A percentile compares a stretch with the other conserved stretches of the same genome.
Conservation (phyloP, 2,329 filamentous ascomycete species). For the Pleoardoris graminearum region DNA sequence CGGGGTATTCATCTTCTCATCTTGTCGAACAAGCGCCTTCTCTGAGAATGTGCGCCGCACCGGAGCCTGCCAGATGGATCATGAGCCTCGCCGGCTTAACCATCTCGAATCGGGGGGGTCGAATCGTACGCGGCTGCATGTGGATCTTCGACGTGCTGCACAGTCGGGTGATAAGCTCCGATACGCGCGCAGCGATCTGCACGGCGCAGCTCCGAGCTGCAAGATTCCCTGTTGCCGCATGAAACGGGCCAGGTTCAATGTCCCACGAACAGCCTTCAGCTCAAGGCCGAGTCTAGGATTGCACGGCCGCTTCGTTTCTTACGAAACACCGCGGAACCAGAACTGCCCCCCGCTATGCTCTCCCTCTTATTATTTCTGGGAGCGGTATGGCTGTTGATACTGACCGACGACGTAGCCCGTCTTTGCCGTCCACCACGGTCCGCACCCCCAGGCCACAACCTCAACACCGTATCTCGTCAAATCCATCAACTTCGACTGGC, state of each 20-base stretch:
- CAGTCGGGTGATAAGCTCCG: conserved; percentile 1
- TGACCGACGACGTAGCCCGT: too few species aligned
- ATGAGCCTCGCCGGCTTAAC: too few species aligned
- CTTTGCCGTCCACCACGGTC: too few species aligned
- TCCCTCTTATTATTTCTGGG: background rate
- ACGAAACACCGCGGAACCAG: background rate
- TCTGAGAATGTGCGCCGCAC: background rate
- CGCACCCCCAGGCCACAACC: too few species aligned
- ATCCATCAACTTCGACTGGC: too few species aligned
- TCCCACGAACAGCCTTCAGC: background rate
- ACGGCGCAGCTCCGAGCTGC: background rate
- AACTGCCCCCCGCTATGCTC: background rate
- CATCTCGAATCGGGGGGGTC: background rate
- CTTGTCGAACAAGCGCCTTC: background rate
- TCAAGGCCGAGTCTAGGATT: conserved; percentile 3
- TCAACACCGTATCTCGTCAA: too few species aligned
- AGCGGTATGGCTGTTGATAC: background rate
- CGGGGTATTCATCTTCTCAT: conserved; percentile 4
- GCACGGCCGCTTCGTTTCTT: background rate
- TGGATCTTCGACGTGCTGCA: conserved; percentile 1
- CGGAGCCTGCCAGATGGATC: background rate
- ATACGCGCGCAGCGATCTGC: background rate
- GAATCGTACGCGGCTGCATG: too few species aligned
- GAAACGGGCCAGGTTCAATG: background rate
- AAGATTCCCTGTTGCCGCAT: background rate